Percentiles rank a stretch among this genome's conserved stretches.
Evolutionary conservation across 2,329 filamentous ascomycete genomes (phyloP).

Genomic region (Colletotrichum chrysophilum): DNA sequence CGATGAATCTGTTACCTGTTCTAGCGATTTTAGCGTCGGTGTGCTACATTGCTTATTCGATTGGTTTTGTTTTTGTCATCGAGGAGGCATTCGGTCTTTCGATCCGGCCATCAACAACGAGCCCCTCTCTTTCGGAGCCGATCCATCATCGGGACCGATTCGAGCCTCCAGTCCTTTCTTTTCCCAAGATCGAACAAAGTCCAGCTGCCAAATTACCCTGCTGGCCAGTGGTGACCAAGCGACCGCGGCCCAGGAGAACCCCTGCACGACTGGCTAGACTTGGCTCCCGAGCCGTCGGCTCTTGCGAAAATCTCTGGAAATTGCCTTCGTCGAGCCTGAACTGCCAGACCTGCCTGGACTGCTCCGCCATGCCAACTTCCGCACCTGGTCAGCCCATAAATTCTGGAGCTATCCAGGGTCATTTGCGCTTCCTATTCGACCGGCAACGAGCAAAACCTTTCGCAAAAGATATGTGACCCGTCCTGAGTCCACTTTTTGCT

Average conservation of each 20-base stretch:
- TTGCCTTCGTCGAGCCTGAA: not conserved
- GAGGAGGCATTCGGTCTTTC: not conserved
- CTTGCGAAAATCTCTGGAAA: slow-evolving; percentile 11
- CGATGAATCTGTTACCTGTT: not conserved
- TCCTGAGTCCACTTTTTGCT: not conserved
- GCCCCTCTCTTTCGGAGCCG: not conserved
- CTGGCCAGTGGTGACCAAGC: not conserved
- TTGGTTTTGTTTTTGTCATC: not conserved
- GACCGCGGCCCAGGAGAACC: not conserved
- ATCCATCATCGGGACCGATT: not conserved
- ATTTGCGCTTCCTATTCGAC: not conserved
- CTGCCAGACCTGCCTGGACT: not conserved
- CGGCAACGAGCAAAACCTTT: not conserved
- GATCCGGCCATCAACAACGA: not conserved
- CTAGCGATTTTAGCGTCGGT: not conserved
- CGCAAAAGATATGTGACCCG: not conserved
- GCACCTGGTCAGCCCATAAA: slow-evolving; percentile 8
- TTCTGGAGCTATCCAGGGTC: not conserved
- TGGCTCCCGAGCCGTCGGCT: slow-evolving; percentile 13
- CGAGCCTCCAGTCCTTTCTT: not conserved
- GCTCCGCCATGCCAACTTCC: not conserved
- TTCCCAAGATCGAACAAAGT: not conserved
- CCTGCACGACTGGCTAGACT: not conserved
- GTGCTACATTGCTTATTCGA: not conserved
- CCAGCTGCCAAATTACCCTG: not conserved